Evolutionary conservation across 2,329 filamentous ascomycete genomes (phyloP), one percentile per base, ranked within the genome.

Genomic region (Cladobotryum mycophilum): DNA sequence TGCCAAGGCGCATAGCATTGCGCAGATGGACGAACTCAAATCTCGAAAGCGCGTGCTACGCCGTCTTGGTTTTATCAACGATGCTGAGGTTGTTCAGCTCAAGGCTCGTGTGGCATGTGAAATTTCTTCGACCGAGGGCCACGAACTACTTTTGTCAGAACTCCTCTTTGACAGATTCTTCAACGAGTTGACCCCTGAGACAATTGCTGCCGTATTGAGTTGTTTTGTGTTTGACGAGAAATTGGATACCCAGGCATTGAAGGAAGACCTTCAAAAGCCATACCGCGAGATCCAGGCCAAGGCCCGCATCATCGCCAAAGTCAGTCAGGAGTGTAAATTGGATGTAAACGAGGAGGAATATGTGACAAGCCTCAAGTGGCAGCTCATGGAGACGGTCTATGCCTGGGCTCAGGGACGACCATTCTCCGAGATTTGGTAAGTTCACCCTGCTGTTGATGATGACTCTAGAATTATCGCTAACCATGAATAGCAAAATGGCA

Each of bases 141-240:
- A 99, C 63, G 95, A 99, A 67, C 76, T 99, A 40, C 84, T 99
- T 56, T 79, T 99, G 5, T 90, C 88, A 12, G 93, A 99, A 69
- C 77, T 99, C 25, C 79, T 99, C 1, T 97, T 99, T 70, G 95
- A 97, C 68, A 83, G 91, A 37, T 97, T 96, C 78, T 99, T 99
- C 79, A 99, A 97, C 66, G 91, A 96, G 64, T 75, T 97, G 41
- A 84, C 84, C 0, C 90, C 93, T 0, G 92, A 97, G 67, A 80
- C 92, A 58, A 88, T 86, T 60, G 93, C 93, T 1, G 81, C 92
- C 0, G 82, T 91, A 5, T 78, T 99, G 53, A 95, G 89, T 61
- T 91, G 89, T 64, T 97, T 99, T 72, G 93, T 99, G 57, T 96
- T 97, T 59, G 95, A 99, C 64, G 93, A 99, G 72, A 96, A 95